A percentile compares a stretch with the other conserved stretches of the same genome.
phyloP scores from a whole-genome alignment of 306 rosid species.

The peach (Prunus persica) region Prunus_persica_NCBIv2 NC_034010.1:7757001-7757500 shows the following conservation, averaged over 20 bases:
- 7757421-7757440: constrained; percentile 82
- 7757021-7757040: constrained; percentile 97
- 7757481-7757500: not conserved
- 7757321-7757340: constrained; percentile 77
- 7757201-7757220: not conserved
- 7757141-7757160: not conserved
- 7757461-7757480: not conserved
- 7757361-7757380: constrained; percentile 64
- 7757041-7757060: constrained; percentile 70
- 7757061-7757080: constrained; percentile 76
- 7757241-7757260: constrained; percentile 61
- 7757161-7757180: not conserved
- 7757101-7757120: constrained; percentile 23
- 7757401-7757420: constrained; percentile 62
- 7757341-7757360: constrained; percentile 62
- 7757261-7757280: constrained; percentile 87
- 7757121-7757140: not conserved
- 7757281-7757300: constrained; percentile 60
- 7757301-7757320: constrained; percentile 85
- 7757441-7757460: constrained; percentile 68
- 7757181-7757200: not conserved
- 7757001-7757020: constrained; percentile 78
- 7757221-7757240: constrained; percentile 64
- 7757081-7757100: constrained; percentile 75
- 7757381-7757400: constrained; percentile 55